Percentiles rank a stretch among this genome's conserved stretches.
phyloP scores from a whole-genome alignment of 2,329 filamentous ascomycete species.

The Colletotrichum tofieldiae region DNA sequence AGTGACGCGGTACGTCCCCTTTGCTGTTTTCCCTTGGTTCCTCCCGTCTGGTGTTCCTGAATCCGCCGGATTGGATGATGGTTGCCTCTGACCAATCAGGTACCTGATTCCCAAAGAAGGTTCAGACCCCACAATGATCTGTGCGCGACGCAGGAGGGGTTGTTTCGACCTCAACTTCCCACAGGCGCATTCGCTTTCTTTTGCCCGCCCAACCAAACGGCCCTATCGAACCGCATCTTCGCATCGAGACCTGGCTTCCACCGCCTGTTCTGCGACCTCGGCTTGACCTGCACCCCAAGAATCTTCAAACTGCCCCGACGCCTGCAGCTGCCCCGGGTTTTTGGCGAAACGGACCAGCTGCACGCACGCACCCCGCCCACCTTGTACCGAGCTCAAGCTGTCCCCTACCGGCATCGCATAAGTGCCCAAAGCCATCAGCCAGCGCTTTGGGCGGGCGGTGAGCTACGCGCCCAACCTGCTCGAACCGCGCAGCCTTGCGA shows the following conservation, averaged over 20 bases:
- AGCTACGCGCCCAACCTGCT: slow-evolving; percentile 19
- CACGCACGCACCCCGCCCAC: slow-evolving; percentile 1
- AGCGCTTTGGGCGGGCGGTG: slow-evolving; percentile 19
- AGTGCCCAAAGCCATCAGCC: slow-evolving; percentile 9
- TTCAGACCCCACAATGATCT: slow-evolving; percentile 28
- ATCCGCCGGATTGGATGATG: slow-evolving; percentile 29
- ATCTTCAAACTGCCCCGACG: slow-evolving; percentile 29
- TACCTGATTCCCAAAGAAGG: not conserved
- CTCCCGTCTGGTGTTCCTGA: slow-evolving; percentile 26
- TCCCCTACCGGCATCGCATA: slow-evolving; percentile 14
- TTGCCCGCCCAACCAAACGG: slow-evolving; percentile 14
- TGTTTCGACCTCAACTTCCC: slow-evolving; percentile 38
- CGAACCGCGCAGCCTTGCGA: slow-evolving; percentile 8
- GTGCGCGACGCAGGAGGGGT: slow-evolving; percentile 34
- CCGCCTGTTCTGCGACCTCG: slow-evolving; percentile 22
- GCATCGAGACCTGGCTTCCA: slow-evolving; percentile 20
- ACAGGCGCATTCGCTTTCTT: slow-evolving; percentile 31
- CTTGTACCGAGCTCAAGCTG: slow-evolving; percentile 12
- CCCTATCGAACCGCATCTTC: slow-evolving; percentile 5
- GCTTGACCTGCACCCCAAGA: not conserved
- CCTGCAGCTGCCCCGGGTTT: slow-evolving; percentile 22
- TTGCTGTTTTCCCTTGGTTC: not conserved
- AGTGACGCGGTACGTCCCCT: slow-evolving; percentile 10
- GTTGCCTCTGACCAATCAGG: slow-evolving; percentile 21
- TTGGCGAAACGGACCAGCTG: slow-evolving; percentile 20